phyloP scores from a whole-genome alignment of 176 grass and related monocot species.

The Triticum turgidum region DNA sequence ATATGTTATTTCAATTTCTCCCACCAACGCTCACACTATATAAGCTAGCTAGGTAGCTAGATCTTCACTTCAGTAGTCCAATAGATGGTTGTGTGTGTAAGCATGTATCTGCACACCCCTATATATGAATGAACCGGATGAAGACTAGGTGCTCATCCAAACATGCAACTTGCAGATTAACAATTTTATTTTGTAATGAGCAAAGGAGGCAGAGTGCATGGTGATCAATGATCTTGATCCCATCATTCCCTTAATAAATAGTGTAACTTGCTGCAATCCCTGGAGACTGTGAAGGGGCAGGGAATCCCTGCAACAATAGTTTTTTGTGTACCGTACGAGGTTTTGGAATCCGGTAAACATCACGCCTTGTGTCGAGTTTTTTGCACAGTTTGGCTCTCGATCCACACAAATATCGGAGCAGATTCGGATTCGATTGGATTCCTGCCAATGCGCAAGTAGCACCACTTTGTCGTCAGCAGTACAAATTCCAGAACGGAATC shows the following conservation, averaged over 20 bases:
- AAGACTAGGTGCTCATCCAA: not conserved
- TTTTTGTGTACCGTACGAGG: not conserved
- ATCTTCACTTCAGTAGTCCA: not conserved
- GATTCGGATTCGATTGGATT: not conserved
- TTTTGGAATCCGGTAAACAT: not conserved
- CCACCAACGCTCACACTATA: not conserved
- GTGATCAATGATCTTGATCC: not conserved
- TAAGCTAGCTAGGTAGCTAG: not conserved
- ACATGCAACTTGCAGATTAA: not conserved
- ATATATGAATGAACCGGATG: not conserved
- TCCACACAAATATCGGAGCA: not conserved
- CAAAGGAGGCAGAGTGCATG: not conserved
- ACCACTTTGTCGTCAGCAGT: not conserved
- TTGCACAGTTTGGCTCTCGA: not conserved
- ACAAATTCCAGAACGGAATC: not conserved
- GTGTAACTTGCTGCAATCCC: not conserved
- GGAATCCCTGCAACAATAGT: too few species aligned
- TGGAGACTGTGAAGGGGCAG: not conserved
- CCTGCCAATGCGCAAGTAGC: not conserved
- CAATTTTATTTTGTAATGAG: not conserved
- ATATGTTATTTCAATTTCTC: too few species aligned
- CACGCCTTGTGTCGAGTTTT: not conserved
- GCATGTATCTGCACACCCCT: not conserved
- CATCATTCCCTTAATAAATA: not conserved
- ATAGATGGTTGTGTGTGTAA: not conserved